Base-by-base conservation (phyloP, 2,329 filamentous ascomycete genomes). In the Epichloe coenophiala region DNA sequence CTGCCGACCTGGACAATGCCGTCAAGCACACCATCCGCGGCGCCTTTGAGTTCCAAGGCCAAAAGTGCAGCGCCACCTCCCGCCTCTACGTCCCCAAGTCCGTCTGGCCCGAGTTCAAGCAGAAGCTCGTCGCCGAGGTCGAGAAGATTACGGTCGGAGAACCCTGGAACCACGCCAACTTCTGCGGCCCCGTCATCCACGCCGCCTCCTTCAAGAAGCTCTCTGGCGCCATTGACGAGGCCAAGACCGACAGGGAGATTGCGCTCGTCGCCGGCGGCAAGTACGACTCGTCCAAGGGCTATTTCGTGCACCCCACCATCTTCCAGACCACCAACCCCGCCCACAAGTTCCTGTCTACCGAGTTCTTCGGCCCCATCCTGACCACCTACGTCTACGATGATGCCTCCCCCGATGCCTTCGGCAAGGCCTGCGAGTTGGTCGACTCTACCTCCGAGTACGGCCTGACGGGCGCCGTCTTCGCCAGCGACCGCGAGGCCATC, bases 181-280 rank as follows among this genome's bases (percentile, higher is more conserved):
- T 95, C 71, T 81, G 90, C 61, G 88, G 88, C 9, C 88, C 88
- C 21, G 88, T 95, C 52, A 94, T 95, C 66, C 88, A 94, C 71
- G 76, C 82, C 56, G 77, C 73, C 11, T 86, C 84, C 11, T 95
- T 94, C 75, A 80, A 88, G 65, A 91, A 90, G 68, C 77, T 95
- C 2, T 76, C 79, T 0, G 74, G 75, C 19, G 84, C 83, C 49
- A 94, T 95, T 56, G 85, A 93, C 53, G 80, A 78, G 35, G 86
- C 88, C n/a, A 88, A 88, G 69, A 73, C 75, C 8, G 88, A 94
- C 65, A 68, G 72, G 8, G 79, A 85, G 56, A 77, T 95, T 13
- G 76, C 86, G 64, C 74, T 91, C 3, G 66, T 95, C 15, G 78
- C 76, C 1, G 89, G 88, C 42, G 88, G 88, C 55, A 83, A 76